phyloP scores from a whole-genome alignment of 805 yeast species.

The Schwanniomyces pseudopolymorphus region DNA sequence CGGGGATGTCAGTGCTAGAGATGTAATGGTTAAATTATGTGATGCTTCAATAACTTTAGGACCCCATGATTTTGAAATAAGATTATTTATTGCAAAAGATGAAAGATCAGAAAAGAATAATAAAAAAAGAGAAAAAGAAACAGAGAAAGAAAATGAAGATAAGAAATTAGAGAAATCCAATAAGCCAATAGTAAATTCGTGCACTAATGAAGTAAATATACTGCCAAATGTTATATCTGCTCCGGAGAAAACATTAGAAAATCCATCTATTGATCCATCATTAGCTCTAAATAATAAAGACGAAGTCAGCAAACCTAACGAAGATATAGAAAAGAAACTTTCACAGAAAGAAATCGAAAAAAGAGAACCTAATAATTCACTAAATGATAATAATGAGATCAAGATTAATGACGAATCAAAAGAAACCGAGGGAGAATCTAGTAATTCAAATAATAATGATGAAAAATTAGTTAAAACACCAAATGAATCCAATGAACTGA shows the following conservation, averaged over 20 bases:
- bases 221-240: background rate
- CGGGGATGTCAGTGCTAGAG: constrained; percentile 58
- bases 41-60: constrained; percentile 75
- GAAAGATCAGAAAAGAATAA: constrained; percentile 59
- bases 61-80: constrained; percentile 76
- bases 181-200: background rate
- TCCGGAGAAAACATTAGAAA: too few species aligned
- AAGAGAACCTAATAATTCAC: constrained; percentile 7
- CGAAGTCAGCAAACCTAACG: constrained; percentile 7
- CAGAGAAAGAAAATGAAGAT: constrained; percentile 11
- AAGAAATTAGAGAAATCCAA: background rate
- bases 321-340: constrained; percentile 7
- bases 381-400: background rate
- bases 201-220: background rate
- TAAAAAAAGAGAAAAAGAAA: constrained; percentile 22
- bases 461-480: too few species aligned
- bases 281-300: constrained; percentile 1
- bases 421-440: too few species aligned
- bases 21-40: constrained; percentile 83
- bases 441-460: too few species aligned
- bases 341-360: constrained; percentile 20
- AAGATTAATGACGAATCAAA: too few species aligned
- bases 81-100: constrained; percentile 83
- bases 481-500: too few species aligned
- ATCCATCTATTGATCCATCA: too few species aligned